phyloP scores from a whole-genome alignment of 2,329 filamentous ascomycete genomes.

The Cladobotryum mycophilum region DNA sequence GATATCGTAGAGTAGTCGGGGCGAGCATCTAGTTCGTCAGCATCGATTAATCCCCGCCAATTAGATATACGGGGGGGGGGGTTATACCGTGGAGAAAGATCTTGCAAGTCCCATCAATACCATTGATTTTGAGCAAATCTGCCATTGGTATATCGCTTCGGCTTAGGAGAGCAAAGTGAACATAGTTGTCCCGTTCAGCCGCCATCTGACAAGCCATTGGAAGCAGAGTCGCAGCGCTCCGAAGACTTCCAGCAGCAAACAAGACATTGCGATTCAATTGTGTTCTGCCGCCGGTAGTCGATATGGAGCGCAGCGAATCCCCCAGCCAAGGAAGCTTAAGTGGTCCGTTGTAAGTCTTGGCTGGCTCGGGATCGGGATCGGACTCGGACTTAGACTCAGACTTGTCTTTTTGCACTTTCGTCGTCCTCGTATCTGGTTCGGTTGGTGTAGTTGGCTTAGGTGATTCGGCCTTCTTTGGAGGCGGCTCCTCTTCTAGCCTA shows the following conservation, averaged over 20 bases:
- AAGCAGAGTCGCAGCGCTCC: constrained; percentile 65
- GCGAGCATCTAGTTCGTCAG: constrained; percentile 57
- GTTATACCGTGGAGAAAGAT: constrained; percentile 52
- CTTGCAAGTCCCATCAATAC: constrained; percentile 64
- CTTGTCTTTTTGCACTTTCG: neutral
- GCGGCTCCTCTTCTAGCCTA: constrained; percentile 2
- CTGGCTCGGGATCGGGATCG: neutral
- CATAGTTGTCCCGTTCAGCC: constrained; percentile 57
- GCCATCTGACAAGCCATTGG: constrained; percentile 88
- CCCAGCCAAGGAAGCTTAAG: constrained; percentile 63
- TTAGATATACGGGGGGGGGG: neutral
- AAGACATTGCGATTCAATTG: constrained; percentile 63
- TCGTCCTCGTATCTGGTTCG: neutral
- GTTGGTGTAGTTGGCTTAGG: neutral
- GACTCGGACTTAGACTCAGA: neutral
- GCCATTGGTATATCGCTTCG: constrained; percentile 62
- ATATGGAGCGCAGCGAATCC: constrained; percentile 54
- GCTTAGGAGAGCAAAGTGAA: constrained; percentile 78
- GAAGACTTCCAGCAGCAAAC: constrained; percentile 69
- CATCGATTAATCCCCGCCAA: neutral
- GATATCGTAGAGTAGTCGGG: constrained; percentile 67
- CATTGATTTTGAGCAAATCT: constrained; percentile 70
- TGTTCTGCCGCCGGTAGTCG: constrained; percentile 45
- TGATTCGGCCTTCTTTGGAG: neutral
- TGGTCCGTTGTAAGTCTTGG: constrained; percentile 55